Evolutionary conservation across 164 flowering plant genomes (phyloP).

Genomic region (grape (Vitis vinifera)): DNA sequence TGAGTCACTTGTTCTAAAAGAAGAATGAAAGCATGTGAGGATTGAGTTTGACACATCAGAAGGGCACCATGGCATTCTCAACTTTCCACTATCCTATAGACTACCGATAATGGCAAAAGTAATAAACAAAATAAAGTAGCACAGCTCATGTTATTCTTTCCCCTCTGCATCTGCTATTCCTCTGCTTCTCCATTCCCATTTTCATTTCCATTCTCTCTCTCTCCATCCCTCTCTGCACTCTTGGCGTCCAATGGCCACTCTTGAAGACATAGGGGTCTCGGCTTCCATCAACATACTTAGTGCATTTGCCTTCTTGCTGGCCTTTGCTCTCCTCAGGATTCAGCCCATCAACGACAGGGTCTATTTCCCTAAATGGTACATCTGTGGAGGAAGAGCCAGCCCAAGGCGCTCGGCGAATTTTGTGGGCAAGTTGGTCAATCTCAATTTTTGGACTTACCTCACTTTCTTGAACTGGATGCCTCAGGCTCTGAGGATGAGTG

Average conservation of each 20-base stretch:
- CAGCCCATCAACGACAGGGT: constrained; percentile 95
- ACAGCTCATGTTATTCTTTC: too few species aligned
- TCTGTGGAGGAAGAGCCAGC: constrained; percentile 57
- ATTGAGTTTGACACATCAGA: too few species aligned
- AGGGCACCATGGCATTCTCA: too few species aligned
- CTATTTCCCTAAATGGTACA: constrained; percentile 95
- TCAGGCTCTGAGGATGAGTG: constrained; percentile 74
- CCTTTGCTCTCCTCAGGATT: constrained; percentile 82
- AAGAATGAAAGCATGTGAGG: too few species aligned
- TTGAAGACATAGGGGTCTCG: constrained; percentile 84
- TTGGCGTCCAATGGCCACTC: constrained; percentile 64
- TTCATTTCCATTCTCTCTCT: neutral
- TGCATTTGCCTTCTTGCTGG: constrained; percentile 79
- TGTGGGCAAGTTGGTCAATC: constrained; percentile 75
- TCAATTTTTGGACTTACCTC: constrained; percentile 65
- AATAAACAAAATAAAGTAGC: too few species aligned
- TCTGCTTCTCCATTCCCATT: neutral
- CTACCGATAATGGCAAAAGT: too few species aligned
- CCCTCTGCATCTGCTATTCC: neutral
- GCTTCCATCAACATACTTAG: constrained; percentile 71
- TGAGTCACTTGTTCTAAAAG: too few species aligned
- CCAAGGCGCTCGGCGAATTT: constrained; percentile 47
- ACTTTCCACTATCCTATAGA: too few species aligned
- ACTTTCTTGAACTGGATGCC: constrained; percentile 98
- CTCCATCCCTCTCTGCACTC: neutral